phyloP scores from a whole-genome alignment of 495 filamentous ascomycete species.

The Trichoderma gamsii region DNA sequence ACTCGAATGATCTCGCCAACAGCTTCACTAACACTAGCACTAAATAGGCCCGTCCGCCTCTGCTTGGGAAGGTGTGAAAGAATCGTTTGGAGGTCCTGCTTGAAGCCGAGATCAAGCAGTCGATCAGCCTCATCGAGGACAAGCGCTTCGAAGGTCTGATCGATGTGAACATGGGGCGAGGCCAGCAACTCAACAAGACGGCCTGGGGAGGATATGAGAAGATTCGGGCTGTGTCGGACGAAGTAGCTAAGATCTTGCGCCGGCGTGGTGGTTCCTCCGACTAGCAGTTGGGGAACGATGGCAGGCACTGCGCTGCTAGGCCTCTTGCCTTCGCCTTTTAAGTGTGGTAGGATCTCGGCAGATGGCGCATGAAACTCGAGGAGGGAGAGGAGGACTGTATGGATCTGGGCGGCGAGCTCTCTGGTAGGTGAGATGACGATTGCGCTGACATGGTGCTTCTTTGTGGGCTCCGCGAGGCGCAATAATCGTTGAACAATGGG shows the following conservation, averaged over 20 bases:
- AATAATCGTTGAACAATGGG: constrained; percentile 82
- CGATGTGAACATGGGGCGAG: constrained; percentile 84
- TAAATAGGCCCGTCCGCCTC: constrained; percentile 87
- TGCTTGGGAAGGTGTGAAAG: constrained; percentile 84
- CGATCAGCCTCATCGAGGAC: constrained; percentile 94
- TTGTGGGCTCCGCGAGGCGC: constrained; percentile 61
- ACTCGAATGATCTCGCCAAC: constrained; percentile 87
- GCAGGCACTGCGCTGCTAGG: constrained; percentile 46
- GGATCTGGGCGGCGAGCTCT: constrained; percentile 86
- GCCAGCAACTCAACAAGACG: constrained; percentile 81
- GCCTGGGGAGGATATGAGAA: constrained; percentile 84
- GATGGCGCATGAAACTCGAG: constrained; percentile 78
- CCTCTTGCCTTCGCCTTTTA: constrained; percentile 44
- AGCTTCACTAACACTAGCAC: constrained; percentile 85
- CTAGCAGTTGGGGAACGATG: constrained; percentile 77
- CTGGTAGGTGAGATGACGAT: constrained; percentile 91
- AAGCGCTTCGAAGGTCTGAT: constrained; percentile 82
- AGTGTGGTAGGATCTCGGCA: constrained; percentile 49
- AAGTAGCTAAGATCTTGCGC: constrained; percentile 81
- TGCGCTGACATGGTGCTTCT: constrained; percentile 80
- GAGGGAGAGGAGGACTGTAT: constrained; percentile 70
- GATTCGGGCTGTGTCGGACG: constrained; percentile 70
- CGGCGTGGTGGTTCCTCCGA: constrained; percentile 76
- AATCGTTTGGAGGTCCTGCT: constrained; percentile 81
- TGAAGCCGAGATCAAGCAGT: constrained; percentile 91